Percentiles rank a stretch among this genome's conserved stretches.
phyloP scores from a whole-genome alignment of 108 stramenopile genomes.

The Cyclotella sp. region DNA sequence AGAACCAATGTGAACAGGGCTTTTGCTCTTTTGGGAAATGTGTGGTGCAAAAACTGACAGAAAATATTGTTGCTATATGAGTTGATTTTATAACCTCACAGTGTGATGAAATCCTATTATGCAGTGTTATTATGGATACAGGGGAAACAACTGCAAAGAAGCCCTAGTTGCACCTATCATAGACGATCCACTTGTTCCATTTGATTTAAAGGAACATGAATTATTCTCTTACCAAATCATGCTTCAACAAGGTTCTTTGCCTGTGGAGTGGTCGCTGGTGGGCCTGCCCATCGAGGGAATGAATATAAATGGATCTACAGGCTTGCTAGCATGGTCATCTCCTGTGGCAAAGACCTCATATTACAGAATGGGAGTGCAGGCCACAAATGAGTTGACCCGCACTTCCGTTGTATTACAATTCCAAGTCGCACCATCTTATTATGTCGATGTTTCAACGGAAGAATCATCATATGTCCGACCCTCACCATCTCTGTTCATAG shows the following conservation, averaged over 20 bases:
- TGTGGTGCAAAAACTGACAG: too few relatives aligned
- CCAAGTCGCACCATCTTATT: conserved; percentile 30
- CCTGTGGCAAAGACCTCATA: conserved; percentile 6
- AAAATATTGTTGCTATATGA: too few relatives aligned
- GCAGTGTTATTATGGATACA: conserved; percentile 19
- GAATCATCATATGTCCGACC: conserved; percentile 14
- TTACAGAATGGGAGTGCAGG: conserved; percentile 14
- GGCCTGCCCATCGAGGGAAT: conserved; percentile 18
- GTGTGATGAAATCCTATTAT: too few relatives aligned
- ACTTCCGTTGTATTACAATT: not conserved
- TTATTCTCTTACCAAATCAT: conserved; percentile 29
- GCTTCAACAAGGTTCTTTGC: conserved; percentile 25
- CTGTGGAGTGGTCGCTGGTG: conserved; percentile 31
- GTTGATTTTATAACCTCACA: too few relatives aligned
- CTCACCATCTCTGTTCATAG: conserved; percentile 24
- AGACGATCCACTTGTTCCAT: not conserved
- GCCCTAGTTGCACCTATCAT: conserved; percentile 28
- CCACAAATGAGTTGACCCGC: conserved; percentile 34
- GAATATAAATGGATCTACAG: conserved; percentile 15
- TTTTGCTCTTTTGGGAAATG: conserved; percentile 44
- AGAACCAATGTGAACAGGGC: conserved; percentile 26
- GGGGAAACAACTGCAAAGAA: conserved; percentile 25
- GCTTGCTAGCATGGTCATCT: conserved; percentile 18
- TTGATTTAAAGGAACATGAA: conserved; percentile 23
- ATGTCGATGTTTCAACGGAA: conserved; percentile 22